Evolutionary conservation across 495 filamentous ascomycete genomes (phyloP).

Genomic region (Aspergillus steynii): DNA sequence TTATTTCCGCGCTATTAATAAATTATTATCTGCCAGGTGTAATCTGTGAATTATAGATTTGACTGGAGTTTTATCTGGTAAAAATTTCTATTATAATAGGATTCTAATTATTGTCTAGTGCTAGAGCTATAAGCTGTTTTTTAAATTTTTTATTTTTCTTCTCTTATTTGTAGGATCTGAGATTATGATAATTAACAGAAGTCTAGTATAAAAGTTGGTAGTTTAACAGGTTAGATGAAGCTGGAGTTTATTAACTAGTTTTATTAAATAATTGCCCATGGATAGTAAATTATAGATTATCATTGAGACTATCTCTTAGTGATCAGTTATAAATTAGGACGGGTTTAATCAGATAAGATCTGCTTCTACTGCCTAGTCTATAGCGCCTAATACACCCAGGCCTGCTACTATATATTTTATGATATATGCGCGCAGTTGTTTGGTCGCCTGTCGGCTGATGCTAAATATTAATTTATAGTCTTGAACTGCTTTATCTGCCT

Average conservation of each 20-base stretch:
- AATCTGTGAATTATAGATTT: conserved; percentile 21
- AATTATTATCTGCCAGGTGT: conserved; percentile 33
- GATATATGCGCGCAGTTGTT: conserved; percentile 31
- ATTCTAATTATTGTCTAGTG: conserved; percentile 10
- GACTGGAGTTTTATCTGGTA: not conserved
- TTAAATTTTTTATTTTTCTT: conserved; percentile 17
- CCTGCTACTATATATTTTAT: conserved; percentile 32
- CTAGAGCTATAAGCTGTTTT: conserved; percentile 25
- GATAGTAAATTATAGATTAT: conserved; percentile 8
- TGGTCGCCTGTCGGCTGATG: conserved; percentile 10
- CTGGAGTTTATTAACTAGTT: conserved; percentile 14
- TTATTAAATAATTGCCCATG: not conserved
- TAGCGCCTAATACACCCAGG: conserved; percentile 28
- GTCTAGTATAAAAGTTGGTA: conserved; percentile 8
- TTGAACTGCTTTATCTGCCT: conserved; percentile 22
- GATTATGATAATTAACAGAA: conserved; percentile 12
- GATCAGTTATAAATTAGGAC: conserved; percentile 12
- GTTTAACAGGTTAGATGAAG: conserved; percentile 16
- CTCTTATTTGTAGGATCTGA: conserved; percentile 12
- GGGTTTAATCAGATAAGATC: conserved; percentile 16
- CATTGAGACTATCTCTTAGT: conserved; percentile 13
- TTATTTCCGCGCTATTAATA: conserved; percentile 32
- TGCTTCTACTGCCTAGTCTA: conserved; percentile 29
- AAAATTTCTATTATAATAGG: not conserved
- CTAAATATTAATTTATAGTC: conserved; percentile 25